Evolutionary conservation across 352 stramenopile species (phyloP).

Genomic region (Elongisporangium senticosum): DNA sequence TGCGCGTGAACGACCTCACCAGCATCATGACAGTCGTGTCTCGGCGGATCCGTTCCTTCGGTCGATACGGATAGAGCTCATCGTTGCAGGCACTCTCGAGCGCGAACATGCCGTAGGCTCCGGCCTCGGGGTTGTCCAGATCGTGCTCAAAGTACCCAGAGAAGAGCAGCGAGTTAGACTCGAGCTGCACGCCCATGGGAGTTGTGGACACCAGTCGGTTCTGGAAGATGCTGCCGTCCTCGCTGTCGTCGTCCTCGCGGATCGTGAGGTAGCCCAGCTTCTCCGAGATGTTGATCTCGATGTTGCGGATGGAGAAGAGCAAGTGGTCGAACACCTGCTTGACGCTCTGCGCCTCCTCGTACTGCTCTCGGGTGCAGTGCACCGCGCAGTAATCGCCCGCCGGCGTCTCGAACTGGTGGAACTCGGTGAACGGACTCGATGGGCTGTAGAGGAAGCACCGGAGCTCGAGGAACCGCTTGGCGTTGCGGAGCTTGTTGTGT

Average conservation of each 20-base stretch:
- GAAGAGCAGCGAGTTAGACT: constrained; percentile 31
- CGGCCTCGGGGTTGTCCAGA: constrained; percentile 14
- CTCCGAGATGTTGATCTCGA: constrained; percentile 38
- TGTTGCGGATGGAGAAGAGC: constrained; percentile 28
- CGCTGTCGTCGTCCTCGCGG: constrained; percentile 29
- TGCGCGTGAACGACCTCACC: background rate
- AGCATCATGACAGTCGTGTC: constrained; percentile 20
- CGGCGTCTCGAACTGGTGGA: constrained; percentile 21
- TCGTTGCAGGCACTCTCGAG: constrained; percentile 12
- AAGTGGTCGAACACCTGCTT: constrained; percentile 15
- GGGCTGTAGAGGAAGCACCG: constrained; percentile 14
- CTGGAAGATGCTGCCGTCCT: constrained; percentile 21
- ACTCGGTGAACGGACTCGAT: constrained; percentile 20
- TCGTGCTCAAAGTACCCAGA: constrained; percentile 20
- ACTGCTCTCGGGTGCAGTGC: constrained; percentile 22
- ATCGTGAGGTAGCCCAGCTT: constrained; percentile 32
- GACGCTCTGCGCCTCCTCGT: constrained; percentile 14
- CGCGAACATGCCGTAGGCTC: constrained; percentile 29
- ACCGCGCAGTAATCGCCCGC: constrained; percentile 24
- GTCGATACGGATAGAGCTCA: background rate
- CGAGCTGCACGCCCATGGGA: constrained; percentile 22
- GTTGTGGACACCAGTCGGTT: constrained; percentile 31
- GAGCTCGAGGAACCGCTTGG: constrained; percentile 17
- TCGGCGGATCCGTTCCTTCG: constrained; percentile 1
- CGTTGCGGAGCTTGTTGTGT: constrained; percentile 17